A percentile compares a stretch with the other conserved stretches of the same genome.
These are phyloP conservation scores for Botrytis elliptica DNA, from an alignment of 2,329 filamentous ascomycete genomes.

Conservation along the genomic window DNA sequence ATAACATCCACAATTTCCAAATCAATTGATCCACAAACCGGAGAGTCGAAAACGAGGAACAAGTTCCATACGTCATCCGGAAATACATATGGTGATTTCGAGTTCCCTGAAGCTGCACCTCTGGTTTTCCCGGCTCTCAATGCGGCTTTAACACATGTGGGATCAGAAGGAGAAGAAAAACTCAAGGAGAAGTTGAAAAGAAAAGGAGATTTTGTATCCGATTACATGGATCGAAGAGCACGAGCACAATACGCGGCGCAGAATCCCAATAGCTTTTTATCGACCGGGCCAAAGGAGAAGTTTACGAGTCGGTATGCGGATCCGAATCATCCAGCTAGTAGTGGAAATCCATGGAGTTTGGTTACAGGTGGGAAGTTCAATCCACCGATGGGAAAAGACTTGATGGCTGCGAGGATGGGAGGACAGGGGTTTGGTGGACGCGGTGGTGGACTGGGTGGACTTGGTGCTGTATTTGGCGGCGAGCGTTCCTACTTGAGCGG, in stretches of 20 bases:
- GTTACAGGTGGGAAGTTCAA: constrained; percentile 45
- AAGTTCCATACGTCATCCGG: constrained; percentile 33
- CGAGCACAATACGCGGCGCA: constrained; percentile 41
- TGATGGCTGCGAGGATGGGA: background rate
- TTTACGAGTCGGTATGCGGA: constrained; percentile 51
- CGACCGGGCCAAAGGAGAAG: constrained; percentile 36
- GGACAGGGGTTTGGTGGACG: background rate
- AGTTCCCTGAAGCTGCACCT: constrained; percentile 42
- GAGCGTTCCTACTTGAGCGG: background rate
- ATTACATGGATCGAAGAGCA: constrained; percentile 35
- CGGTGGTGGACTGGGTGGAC: background rate
- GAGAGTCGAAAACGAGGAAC: constrained; percentile 14
- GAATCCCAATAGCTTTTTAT: constrained; percentile 44
- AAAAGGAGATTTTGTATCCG: constrained; percentile 39
- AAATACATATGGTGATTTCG: constrained; percentile 41
- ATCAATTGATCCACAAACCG: constrained; percentile 31
- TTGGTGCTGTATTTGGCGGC: background rate
- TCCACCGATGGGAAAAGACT: background rate
- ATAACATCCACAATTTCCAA: constrained; percentile 40
- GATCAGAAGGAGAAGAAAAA: constrained; percentile 29
- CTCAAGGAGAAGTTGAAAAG: constrained; percentile 38
- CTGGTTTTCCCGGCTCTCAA: constrained; percentile 43
- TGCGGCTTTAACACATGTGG: background rate
- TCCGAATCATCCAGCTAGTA: constrained; percentile 51
- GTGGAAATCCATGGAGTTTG: constrained; percentile 47